Conservation (phyloP, 495 filamentous ascomycete species). For the Staphylotrichum tortipilum region DNA sequence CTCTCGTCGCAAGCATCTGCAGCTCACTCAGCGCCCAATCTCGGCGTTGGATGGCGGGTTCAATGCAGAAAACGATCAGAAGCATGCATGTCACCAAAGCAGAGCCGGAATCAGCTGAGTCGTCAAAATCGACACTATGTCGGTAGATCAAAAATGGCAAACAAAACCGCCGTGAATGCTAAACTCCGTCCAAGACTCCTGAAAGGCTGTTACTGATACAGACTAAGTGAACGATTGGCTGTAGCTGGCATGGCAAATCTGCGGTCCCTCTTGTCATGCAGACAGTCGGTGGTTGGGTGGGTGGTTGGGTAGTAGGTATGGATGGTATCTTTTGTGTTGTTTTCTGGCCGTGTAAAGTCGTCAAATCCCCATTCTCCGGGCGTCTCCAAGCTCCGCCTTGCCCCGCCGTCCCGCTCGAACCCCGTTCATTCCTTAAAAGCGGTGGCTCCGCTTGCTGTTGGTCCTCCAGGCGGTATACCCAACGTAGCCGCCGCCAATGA, state of each 20-base stretch:
- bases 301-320: too few species aligned
- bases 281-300: constrained; percentile 4
- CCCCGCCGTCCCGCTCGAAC: too few species aligned
- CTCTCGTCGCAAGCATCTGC: too few species aligned
- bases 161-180: background rate
- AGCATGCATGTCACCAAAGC: too few species aligned
- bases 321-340: constrained; percentile 12
- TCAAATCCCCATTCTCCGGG: constrained; percentile 6
- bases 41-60: too few species aligned
- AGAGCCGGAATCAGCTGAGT: too few species aligned
- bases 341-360: constrained; percentile 3
- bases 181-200: constrained; percentile 1
- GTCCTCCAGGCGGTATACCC: constrained; percentile 74
- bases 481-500: constrained; percentile 63
- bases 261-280: constrained; percentile 13
- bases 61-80: too few species aligned
- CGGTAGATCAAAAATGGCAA: background rate
- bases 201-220: constrained; percentile 9
- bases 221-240: background rate
- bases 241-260: constrained; percentile 1
- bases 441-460: constrained; percentile 59
- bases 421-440: constrained; percentile 62
- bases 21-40: too few species aligned
- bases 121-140: too few species aligned
- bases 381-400: background rate